Evolutionary conservation across 73 alveolate species (phyloP).

Genomic region (Paramecium octaurelia): DNA sequence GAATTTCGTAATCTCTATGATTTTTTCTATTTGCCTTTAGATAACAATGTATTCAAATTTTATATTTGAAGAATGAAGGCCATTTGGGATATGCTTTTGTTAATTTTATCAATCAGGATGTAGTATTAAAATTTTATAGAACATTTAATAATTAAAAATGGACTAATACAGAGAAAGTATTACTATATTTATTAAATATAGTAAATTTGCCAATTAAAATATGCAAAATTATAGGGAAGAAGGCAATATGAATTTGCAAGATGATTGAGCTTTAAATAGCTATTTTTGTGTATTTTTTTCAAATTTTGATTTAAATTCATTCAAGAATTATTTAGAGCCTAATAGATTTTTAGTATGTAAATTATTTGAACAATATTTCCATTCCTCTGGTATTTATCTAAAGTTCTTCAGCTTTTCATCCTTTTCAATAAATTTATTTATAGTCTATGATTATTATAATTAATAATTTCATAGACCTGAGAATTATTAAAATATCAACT

Average conservation of each 20-base stretch:
- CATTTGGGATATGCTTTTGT: constrained; percentile 46
- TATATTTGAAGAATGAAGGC: not conserved
- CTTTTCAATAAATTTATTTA: not conserved
- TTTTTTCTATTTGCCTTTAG: constrained; percentile 5
- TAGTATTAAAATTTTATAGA: constrained; percentile 12
- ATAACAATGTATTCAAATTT: not conserved
- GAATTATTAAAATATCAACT: not conserved
- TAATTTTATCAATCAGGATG: not conserved
- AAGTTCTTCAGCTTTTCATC: not conserved
- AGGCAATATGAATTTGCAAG: not conserved
- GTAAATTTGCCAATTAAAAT: constrained; percentile 40
- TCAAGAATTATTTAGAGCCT: not conserved
- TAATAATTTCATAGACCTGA: not conserved
- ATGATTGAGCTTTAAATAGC: not conserved
- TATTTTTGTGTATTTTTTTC: not conserved
- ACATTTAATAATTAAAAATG: constrained; percentile 22
- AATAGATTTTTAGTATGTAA: not conserved
- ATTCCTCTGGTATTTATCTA: not conserved
- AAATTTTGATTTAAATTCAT: not conserved
- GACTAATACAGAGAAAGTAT: constrained; percentile 7
- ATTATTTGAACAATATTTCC: not conserved
- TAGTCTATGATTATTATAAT: not conserved
- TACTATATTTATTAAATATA: not conserved
- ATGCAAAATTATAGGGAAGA: constrained; percentile 34
- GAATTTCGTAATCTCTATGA: constrained; percentile 5